Percentiles rank a stretch among this genome's conserved stretches.
These are phyloP conservation scores for Citropsis articulata DNA, from an alignment of 345 rosid species.

Conservation along the genomic window DNA sequence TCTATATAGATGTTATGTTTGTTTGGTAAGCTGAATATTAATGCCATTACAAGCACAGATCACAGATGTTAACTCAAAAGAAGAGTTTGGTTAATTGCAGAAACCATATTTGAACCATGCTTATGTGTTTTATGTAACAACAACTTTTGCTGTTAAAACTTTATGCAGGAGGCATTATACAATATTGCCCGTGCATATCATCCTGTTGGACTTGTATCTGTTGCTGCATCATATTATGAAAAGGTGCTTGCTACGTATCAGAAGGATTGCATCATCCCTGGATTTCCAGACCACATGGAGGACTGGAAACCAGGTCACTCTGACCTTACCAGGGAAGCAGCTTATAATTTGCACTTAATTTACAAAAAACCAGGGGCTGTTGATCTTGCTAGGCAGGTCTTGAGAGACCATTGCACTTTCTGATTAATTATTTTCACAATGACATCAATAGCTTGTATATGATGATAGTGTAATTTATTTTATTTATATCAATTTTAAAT, in stretches of 20 bases:
- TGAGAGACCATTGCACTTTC: constrained; percentile 60
- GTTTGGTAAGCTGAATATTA: neutral
- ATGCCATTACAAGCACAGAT: neutral
- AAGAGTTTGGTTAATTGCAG: neutral
- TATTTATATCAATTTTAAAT: neutral
- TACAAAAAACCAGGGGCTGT: constrained; percentile 60
- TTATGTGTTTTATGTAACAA: neutral
- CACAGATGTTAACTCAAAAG: neutral
- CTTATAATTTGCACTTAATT: constrained; percentile 64
- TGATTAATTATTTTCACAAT: neutral
- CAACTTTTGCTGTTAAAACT: neutral
- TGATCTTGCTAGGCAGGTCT: constrained; percentile 73
- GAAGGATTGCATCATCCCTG: constrained; percentile 43
- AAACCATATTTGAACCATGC: neutral
- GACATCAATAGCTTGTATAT: neutral
- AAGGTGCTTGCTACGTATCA: constrained; percentile 35
- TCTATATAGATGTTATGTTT: neutral
- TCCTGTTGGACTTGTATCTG: constrained; percentile 11
- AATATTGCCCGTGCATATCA: constrained; percentile 55
- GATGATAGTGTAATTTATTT: too few species aligned
- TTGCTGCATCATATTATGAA: constrained; percentile 44
- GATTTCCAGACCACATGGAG: constrained; percentile 29
- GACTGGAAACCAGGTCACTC: constrained; percentile 44
- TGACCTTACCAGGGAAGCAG: constrained; percentile 71
- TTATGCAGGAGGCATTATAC: constrained; percentile 58